Conservation (phyloP, 257 asterid genomes). For the Jacaranda copaia region DNA sequence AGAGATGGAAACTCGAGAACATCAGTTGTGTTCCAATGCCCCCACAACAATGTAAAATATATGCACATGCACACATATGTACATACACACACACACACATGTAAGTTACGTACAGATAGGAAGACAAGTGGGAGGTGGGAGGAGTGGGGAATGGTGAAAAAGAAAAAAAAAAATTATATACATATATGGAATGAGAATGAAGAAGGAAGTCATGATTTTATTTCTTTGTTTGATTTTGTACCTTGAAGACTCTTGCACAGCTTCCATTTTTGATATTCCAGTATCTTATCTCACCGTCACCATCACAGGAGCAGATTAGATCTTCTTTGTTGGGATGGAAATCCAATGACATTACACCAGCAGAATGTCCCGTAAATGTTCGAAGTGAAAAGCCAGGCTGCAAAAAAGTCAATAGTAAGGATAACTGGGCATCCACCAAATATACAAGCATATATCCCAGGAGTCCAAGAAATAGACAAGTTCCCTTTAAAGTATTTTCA, state of each 20-base stretch:
- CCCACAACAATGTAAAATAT: background rate
- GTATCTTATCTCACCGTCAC: slow-evolving; percentile 92
- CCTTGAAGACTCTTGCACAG: slow-evolving; percentile 83
- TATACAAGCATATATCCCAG: background rate
- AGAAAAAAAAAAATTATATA: background rate
- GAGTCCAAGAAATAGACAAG: background rate
- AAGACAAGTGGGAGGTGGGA: background rate
- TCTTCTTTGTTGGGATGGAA: slow-evolving; percentile 97
- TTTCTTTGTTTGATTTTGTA: slow-evolving; percentile 27
- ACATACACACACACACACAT: background rate
- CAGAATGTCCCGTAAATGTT: slow-evolving; percentile 87
- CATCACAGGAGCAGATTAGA: slow-evolving; percentile 92
- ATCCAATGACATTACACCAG: slow-evolving; percentile 89
- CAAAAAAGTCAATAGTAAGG: slow-evolving; percentile 30
- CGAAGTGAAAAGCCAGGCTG: slow-evolving; percentile 91
- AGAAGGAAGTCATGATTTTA: background rate
- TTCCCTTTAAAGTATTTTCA: background rate
- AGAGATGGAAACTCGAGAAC: slow-evolving; percentile 25
- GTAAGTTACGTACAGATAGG: background rate
- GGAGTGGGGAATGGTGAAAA: background rate
- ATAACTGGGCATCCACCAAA: background rate
- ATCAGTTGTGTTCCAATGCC: background rate
- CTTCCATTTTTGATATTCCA: slow-evolving; percentile 87
- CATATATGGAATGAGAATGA: background rate
- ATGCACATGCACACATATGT: background rate